Conservation (phyloP, 2,329 filamentous ascomycete species). For the Phaeosphaeria sp. region DNA sequence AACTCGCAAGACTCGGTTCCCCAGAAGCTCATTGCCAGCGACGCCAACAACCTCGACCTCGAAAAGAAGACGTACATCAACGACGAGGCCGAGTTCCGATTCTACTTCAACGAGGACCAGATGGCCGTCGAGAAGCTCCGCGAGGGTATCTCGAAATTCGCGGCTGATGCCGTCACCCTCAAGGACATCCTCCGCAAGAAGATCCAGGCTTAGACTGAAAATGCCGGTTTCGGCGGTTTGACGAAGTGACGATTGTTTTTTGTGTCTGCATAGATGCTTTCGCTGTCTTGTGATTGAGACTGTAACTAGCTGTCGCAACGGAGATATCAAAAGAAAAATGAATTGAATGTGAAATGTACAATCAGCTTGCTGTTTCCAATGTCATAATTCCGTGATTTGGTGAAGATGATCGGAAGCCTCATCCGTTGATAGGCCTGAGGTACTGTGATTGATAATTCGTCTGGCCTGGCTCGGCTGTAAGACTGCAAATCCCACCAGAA, state of each 20-base stretch:
- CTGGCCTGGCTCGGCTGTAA: slow-evolving; percentile 26
- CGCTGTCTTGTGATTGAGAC: slow-evolving; percentile 10
- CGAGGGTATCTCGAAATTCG: slow-evolving; percentile 99
- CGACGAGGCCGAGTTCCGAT: slow-evolving; percentile 90
- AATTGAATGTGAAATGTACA: not conserved
- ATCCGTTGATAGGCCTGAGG: not conserved
- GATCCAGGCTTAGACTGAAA: slow-evolving; percentile 59
- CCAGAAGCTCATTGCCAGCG: slow-evolving; percentile 84
- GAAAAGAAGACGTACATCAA: slow-evolving; percentile 91
- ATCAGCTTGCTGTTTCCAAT: not conserved
- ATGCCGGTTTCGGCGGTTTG: slow-evolving; percentile 36
- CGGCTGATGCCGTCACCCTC: slow-evolving; percentile 90
- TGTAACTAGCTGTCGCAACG: slow-evolving; percentile 23
- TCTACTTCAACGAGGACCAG: slow-evolving; percentile 99
- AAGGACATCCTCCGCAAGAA: slow-evolving; percentile 92
- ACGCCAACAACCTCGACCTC: slow-evolving; percentile 73
- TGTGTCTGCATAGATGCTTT: slow-evolving; percentile 21
- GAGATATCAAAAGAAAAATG: slow-evolving; percentile 18
- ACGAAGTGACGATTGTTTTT: slow-evolving; percentile 32
- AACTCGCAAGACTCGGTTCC: slow-evolving; percentile 83
- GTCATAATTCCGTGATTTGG: slow-evolving; percentile 9
- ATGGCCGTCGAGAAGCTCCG: slow-evolving; percentile 99
- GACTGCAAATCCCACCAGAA: slow-evolving; percentile 10
- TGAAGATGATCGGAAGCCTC: not conserved
- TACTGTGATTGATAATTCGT: slow-evolving; percentile 37